Base-by-base conservation (phyloP, 208 protist genomes). In the Acanthamoeba royreba region DNA sequence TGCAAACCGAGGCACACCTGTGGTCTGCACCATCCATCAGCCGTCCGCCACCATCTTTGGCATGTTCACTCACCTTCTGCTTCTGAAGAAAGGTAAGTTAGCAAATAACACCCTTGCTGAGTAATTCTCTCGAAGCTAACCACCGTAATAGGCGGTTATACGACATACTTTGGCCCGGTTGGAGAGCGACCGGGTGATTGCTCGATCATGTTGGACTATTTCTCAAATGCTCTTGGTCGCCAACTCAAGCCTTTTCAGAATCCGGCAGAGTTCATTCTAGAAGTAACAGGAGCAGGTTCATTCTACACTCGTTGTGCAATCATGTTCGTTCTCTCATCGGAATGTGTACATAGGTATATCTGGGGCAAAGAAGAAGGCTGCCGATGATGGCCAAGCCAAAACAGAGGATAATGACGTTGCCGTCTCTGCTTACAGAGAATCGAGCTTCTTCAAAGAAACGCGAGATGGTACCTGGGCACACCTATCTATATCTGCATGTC, bases 21-120 rank as follows among this genome's bases (percentile, higher is more conserved):
- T 96, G 5, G 83, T 96, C 4, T 94, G 74, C 33, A 94, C 85
- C 17, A 89, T 96, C 83, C 94, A 96, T 96, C 93, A 94, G 25
- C 94, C 94, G 49, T 28, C 43, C 9, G 43, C 79, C n/a, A 19
- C 40, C 13, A 93, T 96, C 22, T 95, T 96, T 28, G 38, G 19
- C 9, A 55, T 86, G 2, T 96, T 96, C 58, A 77, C 92, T 63
- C 47, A 52, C 4, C 49, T 96, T 11, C 19, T 96, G 5, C 22
- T 96, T 4, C 35, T 96, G 72, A 83, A 31, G 25, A 61, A 61
- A 25, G 52, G 52, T n/a, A n/a, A n/a, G n/a, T n/a, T n/a, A n/a
- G n/a, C n/a, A n/a, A n/a, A 33, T n/a, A n/a, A 28, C 53, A 28
- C 53, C 53, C 19, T 61, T 61, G n/a, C 72, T 5, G 31, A 85